These are phyloP conservation scores for Penicillium psychrofluorescens DNA, from an alignment of 495 filamentous ascomycete species.

Conservation along the genomic window DNA sequence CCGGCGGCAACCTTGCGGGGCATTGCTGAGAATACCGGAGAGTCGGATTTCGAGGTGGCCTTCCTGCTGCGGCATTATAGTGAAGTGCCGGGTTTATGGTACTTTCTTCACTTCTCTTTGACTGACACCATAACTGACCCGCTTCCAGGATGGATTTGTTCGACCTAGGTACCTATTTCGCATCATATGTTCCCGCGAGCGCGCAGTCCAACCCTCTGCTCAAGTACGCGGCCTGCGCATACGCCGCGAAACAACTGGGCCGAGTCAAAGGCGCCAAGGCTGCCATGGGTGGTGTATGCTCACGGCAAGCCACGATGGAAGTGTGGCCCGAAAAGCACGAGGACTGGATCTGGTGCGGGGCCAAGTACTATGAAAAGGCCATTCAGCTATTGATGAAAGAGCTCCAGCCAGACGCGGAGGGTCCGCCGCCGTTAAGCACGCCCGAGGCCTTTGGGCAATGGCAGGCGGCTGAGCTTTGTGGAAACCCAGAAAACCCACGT, in stretches of 20 bases:
- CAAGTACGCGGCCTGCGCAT: constrained; percentile 53
- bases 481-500: constrained; percentile 25
- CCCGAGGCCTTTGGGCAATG: constrained; percentile 30
- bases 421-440: constrained; percentile 28
- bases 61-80: constrained; percentile 56
- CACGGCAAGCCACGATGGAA: constrained; percentile 45
- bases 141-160: constrained; percentile 55
- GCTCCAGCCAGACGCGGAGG: constrained; percentile 37
- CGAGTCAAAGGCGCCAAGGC: constrained; percentile 46
- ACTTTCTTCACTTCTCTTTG: constrained; percentile 7
- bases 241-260: constrained; percentile 55
- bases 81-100: constrained; percentile 53
- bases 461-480: constrained; percentile 27
- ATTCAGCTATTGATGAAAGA: constrained; percentile 57
- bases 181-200: constrained; percentile 50
- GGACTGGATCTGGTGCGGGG: constrained; percentile 49
- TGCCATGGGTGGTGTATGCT: constrained; percentile 39
- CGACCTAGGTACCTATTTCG: constrained; percentile 53
- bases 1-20: constrained; percentile 11
- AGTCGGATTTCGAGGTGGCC: constrained; percentile 50
- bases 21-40: constrained; percentile 24
- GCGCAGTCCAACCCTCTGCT: constrained; percentile 49
- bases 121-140: constrained; percentile 8
- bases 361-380: constrained; percentile 57
- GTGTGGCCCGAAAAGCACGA: constrained; percentile 39